Percentiles rank a stretch among this genome's conserved stretches.
Evolutionary conservation across 495 filamentous ascomycete species (phyloP).

Genomic region (Opeltia flavorubescens): DNA sequence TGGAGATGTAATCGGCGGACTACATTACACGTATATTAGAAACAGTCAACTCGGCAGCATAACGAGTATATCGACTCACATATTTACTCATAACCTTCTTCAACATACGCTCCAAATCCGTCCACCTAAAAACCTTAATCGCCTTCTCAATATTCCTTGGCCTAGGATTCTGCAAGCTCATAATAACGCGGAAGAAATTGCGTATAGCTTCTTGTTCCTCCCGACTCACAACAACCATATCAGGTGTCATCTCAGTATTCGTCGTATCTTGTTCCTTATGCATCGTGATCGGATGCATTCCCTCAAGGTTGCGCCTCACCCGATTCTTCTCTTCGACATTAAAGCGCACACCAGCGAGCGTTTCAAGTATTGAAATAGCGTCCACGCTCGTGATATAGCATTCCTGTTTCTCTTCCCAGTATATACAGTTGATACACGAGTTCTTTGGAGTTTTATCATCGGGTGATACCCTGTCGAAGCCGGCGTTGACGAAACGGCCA

Average conservation of each 20-base stretch:
- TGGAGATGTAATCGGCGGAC: slow-evolving; percentile 41
- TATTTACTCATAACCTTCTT: slow-evolving; percentile 99
- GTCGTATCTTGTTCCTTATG: slow-evolving; percentile 83
- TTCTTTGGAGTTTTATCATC: slow-evolving; percentile 56
- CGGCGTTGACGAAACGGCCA: slow-evolving; percentile 55
- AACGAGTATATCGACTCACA: slow-evolving; percentile 51
- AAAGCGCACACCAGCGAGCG: slow-evolving; percentile 68
- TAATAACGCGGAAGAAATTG: slow-evolving; percentile 98
- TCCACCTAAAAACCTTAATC: slow-evolving; percentile 96
- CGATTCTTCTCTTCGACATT: slow-evolving; percentile 96
- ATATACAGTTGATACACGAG: slow-evolving; percentile 81
- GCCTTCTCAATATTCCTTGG: slow-evolving; percentile 97
- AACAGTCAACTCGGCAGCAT: too few relatives aligned
- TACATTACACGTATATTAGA: slow-evolving; percentile 9
- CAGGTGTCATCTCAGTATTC: too few relatives aligned
- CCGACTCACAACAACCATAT: too few relatives aligned
- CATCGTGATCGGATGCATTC: slow-evolving; percentile 76
- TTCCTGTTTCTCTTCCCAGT: slow-evolving; percentile 79
- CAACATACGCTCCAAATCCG: slow-evolving; percentile 61
- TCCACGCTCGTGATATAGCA: slow-evolving; percentile 94
- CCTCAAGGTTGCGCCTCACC: slow-evolving; percentile 87
- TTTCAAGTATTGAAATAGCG: slow-evolving; percentile 84
- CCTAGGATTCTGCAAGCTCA: slow-evolving; percentile 91
- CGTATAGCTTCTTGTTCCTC: too few relatives aligned
- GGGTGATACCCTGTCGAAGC: slow-evolving; percentile 54